Conservation (phyloP, 2,329 filamentous ascomycete species). For the Clathrospora elynae region DNA sequence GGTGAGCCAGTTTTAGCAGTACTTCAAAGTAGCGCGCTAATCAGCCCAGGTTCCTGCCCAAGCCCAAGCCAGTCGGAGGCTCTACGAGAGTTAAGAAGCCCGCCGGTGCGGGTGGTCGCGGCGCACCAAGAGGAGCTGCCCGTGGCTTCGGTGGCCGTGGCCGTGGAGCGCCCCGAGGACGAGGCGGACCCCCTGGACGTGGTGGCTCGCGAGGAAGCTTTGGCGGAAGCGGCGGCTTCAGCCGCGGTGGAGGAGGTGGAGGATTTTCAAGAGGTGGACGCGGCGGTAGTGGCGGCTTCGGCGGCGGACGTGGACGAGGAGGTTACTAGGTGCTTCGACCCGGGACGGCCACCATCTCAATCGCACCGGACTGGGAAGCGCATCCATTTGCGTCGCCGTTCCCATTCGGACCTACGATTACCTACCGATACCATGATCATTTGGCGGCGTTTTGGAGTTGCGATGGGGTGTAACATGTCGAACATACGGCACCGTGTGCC, state of each 20-base stretch:
- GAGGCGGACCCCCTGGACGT: constrained; percentile 47
- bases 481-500: constrained; percentile 34
- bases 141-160: constrained; percentile 38
- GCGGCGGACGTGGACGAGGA: constrained; percentile 36
- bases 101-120: constrained; percentile 62
- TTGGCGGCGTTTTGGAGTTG: constrained; percentile 42
- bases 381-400: constrained; percentile 24
- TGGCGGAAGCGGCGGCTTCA: constrained; percentile 46
- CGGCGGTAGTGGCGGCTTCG: constrained; percentile 29
- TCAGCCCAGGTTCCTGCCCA: constrained; percentile 77
- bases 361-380: constrained; percentile 15
- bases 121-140: constrained; percentile 55
- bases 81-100: constrained; percentile 72
- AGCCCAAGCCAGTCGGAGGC: constrained; percentile 77
- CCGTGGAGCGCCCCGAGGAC: constrained; percentile 60
- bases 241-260: constrained; percentile 34
- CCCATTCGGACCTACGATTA: constrained; percentile 29
- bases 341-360: constrained; percentile 11
- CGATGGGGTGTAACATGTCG: constrained; percentile 32
- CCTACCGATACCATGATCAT: constrained; percentile 43
- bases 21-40: constrained; percentile 24
- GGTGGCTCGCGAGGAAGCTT: constrained; percentile 58
- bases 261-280: constrained; percentile 40
- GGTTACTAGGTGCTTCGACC: constrained; percentile 33
- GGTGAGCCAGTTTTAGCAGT: constrained; percentile 51